Conservation (phyloP, 257 asterid species). For the Solanum sitiens region DNA sequence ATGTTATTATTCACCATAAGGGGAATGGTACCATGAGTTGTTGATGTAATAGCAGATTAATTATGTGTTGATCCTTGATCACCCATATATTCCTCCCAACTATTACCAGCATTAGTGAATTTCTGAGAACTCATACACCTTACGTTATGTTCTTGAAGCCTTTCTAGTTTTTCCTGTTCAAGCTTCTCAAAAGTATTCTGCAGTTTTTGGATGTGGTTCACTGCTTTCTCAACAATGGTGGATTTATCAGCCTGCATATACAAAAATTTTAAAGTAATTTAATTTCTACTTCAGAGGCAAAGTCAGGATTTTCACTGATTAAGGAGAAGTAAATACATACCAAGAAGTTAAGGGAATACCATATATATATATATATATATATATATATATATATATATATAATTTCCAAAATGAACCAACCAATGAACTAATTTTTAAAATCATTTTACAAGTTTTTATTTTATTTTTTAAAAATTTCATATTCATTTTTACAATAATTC, state of each 20-base stretch:
- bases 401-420: no score
- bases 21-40: not conserved
- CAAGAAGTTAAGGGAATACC: not conserved
- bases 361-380: no score
- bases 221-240: slow-evolving; percentile 76
- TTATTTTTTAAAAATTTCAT: no score
- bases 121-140: not conserved
- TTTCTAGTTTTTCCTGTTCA: slow-evolving; percentile 34
- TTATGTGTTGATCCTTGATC: slow-evolving; percentile 27
- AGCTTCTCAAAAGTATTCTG: slow-evolving; percentile 27
- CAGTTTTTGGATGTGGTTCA: slow-evolving; percentile 34
- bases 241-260: slow-evolving; percentile 61
- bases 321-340: not conserved
- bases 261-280: not conserved
- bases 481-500: no score
- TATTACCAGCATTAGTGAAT: not conserved
- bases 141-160: not conserved
- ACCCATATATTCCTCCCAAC: slow-evolving; percentile 39
- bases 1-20: not conserved
- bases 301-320: not conserved
- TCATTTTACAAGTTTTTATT: no score
- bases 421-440: no score
- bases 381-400: no score
- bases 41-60: not conserved
- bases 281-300: not conserved